Evolutionary conservation across 495 filamentous ascomycete genomes (phyloP).

Genomic region (Podospora sp.): DNA sequence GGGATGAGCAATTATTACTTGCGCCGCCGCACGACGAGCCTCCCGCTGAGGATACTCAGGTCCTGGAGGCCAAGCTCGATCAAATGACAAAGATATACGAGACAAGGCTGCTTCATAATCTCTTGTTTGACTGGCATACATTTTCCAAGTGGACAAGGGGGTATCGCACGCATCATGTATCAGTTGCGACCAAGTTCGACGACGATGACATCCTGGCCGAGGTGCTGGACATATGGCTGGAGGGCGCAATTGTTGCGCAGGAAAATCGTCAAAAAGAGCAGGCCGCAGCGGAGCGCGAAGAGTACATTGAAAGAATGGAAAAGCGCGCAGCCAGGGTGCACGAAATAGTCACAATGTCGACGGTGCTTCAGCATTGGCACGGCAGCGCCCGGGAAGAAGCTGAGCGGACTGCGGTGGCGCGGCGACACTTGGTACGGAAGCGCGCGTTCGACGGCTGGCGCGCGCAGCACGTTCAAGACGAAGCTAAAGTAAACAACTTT

Average conservation of each 20-base stretch:
- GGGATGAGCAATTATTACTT: conserved; percentile 17
- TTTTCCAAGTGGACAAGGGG: conserved; percentile 12
- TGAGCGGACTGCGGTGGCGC: conserved; percentile 60
- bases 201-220: conserved; percentile 30
- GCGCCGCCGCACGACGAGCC: conserved; percentile 18
- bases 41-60: conserved; percentile 17
- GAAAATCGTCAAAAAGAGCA: conserved; percentile 23
- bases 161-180: conserved; percentile 15
- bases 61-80: conserved; percentile 26
- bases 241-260: conserved; percentile 17
- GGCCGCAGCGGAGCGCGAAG: conserved; percentile 26
- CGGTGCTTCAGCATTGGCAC: conserved; percentile 29
- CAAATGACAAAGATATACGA: conserved; percentile 23
- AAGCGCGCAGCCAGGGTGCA: conserved; percentile 34
- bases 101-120: conserved; percentile 16
- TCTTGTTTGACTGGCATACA: conserved; percentile 25
- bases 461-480: conserved; percentile 72
- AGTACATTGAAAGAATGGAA: conserved; percentile 35
- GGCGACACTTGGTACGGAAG: conserved; percentile 68
- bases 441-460: conserved; percentile 79
- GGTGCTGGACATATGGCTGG: conserved; percentile 33
- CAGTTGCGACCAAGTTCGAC: conserved; percentile 24
- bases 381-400: conserved; percentile 29
- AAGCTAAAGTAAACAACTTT: conserved; percentile 70
- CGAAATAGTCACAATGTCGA: conserved; percentile 32